Conservation (phyloP, 352 stramenopile species). For the Phytophthora uliginosa region DNA sequence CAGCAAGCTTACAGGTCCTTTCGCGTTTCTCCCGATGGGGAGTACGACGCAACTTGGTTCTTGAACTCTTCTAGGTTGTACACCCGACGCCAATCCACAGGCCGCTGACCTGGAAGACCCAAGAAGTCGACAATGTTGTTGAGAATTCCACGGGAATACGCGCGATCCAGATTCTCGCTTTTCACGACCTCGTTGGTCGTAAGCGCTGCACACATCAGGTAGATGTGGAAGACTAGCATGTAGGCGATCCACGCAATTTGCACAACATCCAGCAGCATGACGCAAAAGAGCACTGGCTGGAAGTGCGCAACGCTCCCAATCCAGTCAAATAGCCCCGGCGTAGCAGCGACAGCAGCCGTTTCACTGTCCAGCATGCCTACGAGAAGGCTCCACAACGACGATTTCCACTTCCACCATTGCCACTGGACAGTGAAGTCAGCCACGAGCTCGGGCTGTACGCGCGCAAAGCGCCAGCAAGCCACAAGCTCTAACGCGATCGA, state of each 20-base stretch:
- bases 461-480: slow-evolving; percentile 53
- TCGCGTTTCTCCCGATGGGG: slow-evolving; percentile 12
- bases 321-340: slow-evolving; percentile 40
- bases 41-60: slow-evolving; percentile 21
- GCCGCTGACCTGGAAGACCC: slow-evolving; percentile 35
- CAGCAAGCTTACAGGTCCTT: slow-evolving; percentile 29
- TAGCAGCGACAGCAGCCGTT: slow-evolving; percentile 2
- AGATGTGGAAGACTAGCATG: slow-evolving; percentile 74
- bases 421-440: slow-evolving; percentile 41
- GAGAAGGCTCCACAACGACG: slow-evolving; percentile 29
- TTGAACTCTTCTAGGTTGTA: slow-evolving; percentile 70
- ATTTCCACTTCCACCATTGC: slow-evolving; percentile 43
- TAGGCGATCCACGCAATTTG: slow-evolving; percentile 83
- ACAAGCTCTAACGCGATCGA: slow-evolving; percentile 65
- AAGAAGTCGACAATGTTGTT: slow-evolving; percentile 77
- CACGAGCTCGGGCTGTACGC: slow-evolving; percentile 42
- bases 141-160: slow-evolving; percentile 68
- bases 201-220: slow-evolving; percentile 63
- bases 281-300: slow-evolving; percentile 66
- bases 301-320: slow-evolving; percentile 70
- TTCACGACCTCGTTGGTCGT: slow-evolving; percentile 90
- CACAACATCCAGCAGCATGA: slow-evolving; percentile 58
- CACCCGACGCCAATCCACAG: slow-evolving; percentile 68
- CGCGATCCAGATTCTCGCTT: slow-evolving; percentile 58
- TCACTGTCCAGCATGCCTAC: background rate